Evolutionary conservation across 257 asterid genomes (phyloP).

Genomic region (Scutellaria galericulata): DNA sequence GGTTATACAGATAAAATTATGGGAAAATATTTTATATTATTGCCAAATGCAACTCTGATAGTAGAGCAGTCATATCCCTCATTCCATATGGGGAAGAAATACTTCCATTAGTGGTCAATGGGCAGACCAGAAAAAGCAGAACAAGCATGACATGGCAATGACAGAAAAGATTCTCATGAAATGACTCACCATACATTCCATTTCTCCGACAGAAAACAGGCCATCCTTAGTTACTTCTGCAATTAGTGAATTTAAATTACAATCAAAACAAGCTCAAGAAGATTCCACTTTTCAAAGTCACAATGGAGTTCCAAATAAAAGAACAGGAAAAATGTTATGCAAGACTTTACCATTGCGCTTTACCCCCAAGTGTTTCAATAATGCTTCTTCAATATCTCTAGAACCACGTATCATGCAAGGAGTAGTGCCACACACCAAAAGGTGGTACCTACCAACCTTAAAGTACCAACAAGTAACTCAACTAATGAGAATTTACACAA

Average conservation of each 20-base stretch:
- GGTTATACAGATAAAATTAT: not conserved
- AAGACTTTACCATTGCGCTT: conserved; percentile 83
- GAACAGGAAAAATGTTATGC: conserved; percentile 8
- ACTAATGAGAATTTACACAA: conserved; percentile 20
- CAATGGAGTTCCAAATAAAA: conserved; percentile 1
- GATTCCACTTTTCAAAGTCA: conserved; percentile 9
- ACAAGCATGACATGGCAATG: not conserved
- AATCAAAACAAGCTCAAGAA: conserved; percentile 27
- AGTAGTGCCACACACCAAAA: conserved; percentile 97
- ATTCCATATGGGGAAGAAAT: not conserved
- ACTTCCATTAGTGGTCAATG: conserved; percentile 30
- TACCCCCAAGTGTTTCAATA: conserved; percentile 90
- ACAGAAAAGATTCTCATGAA: conserved; percentile 26
- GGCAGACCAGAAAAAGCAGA: conserved; percentile 14
- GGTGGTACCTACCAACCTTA: conserved; percentile 97
- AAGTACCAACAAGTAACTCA: conserved; percentile 34
- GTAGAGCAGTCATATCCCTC: not conserved
- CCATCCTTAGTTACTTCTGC: conserved; percentile 99
- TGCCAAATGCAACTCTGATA: not conserved
- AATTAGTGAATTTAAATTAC: conserved; percentile 33
- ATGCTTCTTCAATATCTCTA: conserved; percentile 84
- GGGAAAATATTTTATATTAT: not conserved
- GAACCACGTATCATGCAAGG: conserved; percentile 99
- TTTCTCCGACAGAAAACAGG: conserved; percentile 97
- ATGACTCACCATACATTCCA: conserved; percentile 97